Base-by-base conservation (phyloP, 148 eudicot species). In the Cornus florida region DNA sequence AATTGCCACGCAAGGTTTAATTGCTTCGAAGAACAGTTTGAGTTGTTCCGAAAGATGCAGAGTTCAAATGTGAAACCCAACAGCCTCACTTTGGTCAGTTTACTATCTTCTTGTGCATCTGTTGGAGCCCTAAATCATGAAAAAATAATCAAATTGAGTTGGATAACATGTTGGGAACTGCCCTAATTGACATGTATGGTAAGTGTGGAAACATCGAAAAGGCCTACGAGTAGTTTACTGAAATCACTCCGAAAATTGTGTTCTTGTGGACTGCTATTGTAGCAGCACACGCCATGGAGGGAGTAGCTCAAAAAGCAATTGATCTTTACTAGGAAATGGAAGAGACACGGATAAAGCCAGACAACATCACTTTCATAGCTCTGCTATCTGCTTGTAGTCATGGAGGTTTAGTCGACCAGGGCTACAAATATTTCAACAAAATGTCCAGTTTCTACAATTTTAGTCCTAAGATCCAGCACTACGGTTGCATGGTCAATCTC, bases 401-500 rank as follows among this genome's bases (percentile, higher is more conserved):
- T 67, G 70, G 70, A 67, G 70, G 70, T 67, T 67, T 67, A 28
- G 70, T 67, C 3, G 43, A 32, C 11, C 48, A 35, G 20, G 71
- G 71, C 43, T 14, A 69, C 71, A 69, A 19, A 35, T 69, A 69
- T 19, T 69, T 69, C n/a, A 69, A 33, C 41, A 16, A 69, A 17
- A 69, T 69, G 71, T 31, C 43, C 0, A 14, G 6, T 10, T 35
- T 69, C 20, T 69, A 69, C 35, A 12, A 69, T 69, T 13, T 69
- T 69, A 33, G 20, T 12, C 71, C 71, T 32, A 35, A 32, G 13
- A 35, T 69, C 19, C 59, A 53, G 59, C 59, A 53, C 59, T 11
- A 53, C 59, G 19, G 59, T 33, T 83, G 80, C 31, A 80, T 83
- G 80, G 83, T 83, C 10, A 80, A 79, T 73, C 83, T 83, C 24